These are phyloP conservation scores for Paecilomyces formosus DNA, from an alignment of 2,329 filamentous ascomycete species.

Conservation along the genomic window DNA sequence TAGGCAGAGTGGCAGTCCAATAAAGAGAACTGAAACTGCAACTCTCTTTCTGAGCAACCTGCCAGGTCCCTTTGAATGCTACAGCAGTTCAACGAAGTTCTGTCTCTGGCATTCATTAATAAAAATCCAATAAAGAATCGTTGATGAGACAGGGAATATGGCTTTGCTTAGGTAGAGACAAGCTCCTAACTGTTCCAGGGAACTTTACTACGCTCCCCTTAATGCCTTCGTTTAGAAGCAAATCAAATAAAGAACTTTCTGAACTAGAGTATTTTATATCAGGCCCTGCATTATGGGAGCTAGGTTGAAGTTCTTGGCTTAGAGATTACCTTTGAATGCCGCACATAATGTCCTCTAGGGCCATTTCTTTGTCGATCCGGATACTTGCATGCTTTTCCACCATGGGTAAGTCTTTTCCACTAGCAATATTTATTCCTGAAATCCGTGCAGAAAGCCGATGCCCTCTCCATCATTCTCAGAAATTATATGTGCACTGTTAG, in stretches of 20 bases:
- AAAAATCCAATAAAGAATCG: no score
- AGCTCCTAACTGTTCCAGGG: background rate
- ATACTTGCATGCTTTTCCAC: background rate
- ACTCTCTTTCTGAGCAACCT: no score
- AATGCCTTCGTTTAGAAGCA: background rate
- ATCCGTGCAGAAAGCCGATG: background rate
- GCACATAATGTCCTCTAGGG: background rate
- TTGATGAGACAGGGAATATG: background rate
- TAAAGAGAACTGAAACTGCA: no score
- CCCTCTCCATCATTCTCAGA: background rate
- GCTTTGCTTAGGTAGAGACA: background rate
- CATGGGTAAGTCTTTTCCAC: background rate
- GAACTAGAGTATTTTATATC: background rate
- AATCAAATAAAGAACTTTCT: background rate
- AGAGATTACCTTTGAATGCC: background rate
- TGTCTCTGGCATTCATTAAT: no score
- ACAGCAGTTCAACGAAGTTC: no score
- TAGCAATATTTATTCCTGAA: background rate
- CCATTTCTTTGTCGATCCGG: background rate
- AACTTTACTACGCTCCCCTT: background rate
- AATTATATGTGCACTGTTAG: background rate
- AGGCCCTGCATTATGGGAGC: background rate
- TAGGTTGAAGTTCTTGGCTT: background rate
- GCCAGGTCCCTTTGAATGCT: no score
- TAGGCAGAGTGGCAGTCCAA: no score